phyloP scores from a whole-genome alignment of 129 eudicot species.

The Chrysanthemum lavandulifolium region DNA sequence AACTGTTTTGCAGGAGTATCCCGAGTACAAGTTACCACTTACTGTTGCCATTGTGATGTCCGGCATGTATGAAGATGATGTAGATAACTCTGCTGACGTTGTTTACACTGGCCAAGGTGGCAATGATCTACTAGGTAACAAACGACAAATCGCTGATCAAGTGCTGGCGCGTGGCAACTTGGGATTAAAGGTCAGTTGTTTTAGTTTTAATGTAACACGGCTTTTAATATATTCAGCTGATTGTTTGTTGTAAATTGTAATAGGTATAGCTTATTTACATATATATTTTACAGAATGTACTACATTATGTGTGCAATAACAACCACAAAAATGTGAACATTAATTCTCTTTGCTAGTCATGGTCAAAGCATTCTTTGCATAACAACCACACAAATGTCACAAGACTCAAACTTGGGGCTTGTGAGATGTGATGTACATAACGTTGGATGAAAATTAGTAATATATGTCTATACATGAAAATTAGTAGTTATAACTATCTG shows the following conservation, averaged over 20 bases:
- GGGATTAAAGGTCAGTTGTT: conserved; percentile 64
- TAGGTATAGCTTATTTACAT: background rate
- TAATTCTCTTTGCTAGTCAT: too few species aligned
- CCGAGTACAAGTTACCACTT: conserved; percentile 51
- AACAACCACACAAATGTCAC: too few species aligned
- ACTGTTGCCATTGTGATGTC: conserved; percentile 81
- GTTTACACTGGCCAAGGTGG: conserved; percentile 99
- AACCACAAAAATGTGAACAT: background rate
- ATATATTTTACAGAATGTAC: background rate
- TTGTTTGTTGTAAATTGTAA: conserved; percentile 6
- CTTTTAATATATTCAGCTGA: background rate
- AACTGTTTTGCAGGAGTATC: conserved; percentile 40
- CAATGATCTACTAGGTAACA: conserved; percentile 67
- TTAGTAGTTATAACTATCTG: background rate
- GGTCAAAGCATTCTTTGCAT: too few species aligned
- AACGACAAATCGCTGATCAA: conserved; percentile 69
- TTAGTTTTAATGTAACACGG: background rate
- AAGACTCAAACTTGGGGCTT: too few species aligned
- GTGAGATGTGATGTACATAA: too few species aligned
- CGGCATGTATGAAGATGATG: conserved; percentile 92
- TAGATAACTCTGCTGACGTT: conserved; percentile 74
- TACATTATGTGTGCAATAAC: too few species aligned
- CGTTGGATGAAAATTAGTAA: too few species aligned
- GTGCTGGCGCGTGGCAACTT: conserved; percentile 72
- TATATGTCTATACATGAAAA: too few species aligned